phyloP scores from a whole-genome alignment of 306 rosid genomes.

The Pachyrhizus erosus region DNA sequence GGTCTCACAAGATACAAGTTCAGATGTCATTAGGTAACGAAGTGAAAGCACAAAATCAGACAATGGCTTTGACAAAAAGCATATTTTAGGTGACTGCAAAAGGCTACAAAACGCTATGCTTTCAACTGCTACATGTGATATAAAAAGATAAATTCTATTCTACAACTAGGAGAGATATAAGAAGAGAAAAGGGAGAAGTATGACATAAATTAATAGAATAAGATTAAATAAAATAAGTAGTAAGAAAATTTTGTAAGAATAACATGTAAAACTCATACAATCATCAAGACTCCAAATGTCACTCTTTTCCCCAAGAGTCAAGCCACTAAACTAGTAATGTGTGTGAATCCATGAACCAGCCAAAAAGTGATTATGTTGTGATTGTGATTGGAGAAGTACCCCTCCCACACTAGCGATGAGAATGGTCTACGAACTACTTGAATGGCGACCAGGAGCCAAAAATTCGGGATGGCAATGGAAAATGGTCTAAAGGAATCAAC shows the following conservation, averaged over 20 bases:
- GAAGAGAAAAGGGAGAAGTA: background rate
- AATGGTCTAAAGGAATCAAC: conserved; percentile 5
- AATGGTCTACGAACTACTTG: conserved; percentile 11
- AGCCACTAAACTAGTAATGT: background rate
- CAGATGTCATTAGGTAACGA: conserved; percentile 1
- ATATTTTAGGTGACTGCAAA: background rate
- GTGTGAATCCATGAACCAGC: conserved; percentile 8
- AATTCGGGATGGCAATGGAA: background rate
- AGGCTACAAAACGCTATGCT: background rate
- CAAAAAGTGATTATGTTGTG: background rate
- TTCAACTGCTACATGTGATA: conserved; percentile 8
- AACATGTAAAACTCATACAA: background rate
- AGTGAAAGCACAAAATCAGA: conserved; percentile 41
- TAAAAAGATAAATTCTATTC: background rate
- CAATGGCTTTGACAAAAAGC: conserved; percentile 25
- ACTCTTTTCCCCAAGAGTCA: background rate
- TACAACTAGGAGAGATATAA: background rate
- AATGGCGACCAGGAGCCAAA: background rate
- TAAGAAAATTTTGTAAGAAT: background rate
- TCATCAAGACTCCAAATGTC: conserved; percentile 12
- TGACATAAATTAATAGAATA: background rate
- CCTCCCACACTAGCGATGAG: background rate
- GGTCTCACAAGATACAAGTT: conserved; percentile 29
- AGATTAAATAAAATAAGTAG: background rate
- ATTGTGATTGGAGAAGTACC: background rate